Base-by-base conservation (phyloP, 129 eudicot genomes). In the Lactuca saligna region DNA sequence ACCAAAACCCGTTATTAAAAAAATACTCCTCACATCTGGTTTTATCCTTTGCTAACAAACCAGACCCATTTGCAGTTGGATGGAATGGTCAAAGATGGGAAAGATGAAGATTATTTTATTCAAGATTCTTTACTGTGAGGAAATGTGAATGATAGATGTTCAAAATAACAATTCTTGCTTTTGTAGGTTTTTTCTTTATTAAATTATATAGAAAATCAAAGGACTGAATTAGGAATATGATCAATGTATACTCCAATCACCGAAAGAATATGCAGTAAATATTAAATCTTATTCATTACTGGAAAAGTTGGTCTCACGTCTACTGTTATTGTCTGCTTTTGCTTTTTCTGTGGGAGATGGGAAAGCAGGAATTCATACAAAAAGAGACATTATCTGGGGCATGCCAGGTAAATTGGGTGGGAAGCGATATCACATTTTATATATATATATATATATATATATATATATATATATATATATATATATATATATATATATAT, bases 301-400 rank as follows among this genome's bases (percentile, higher is more conserved):
- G 55, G n/a, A 37, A 72, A 72, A 62, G 77, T 38, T 70, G 70
- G 78, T 63, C 71, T 73, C 70, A 31, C 49, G 46, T 49, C 54
- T 34, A 65, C 50, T 67, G 48, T 34, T 59, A 33, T 38, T 32
- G 20, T 62, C 54, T 63, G 55, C 61, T 66, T 73, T 71, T 63
- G 57, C 70, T 73, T 73, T 66, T 64, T 44, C 17, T 67, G 46
- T 34, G 72, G 44, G 72, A 16, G 33, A 15, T 53, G 50, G 8
- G 38, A 67, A 54, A 67, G 72, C 50, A 66, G 49, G 3, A 10
- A 51, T 67, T 67, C 61, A 34, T 67, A 33, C 50, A 67, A 53
- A 59, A 67, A 33, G 61, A 67, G 61, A 67, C 72, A 67, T 67
- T 67, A 35, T 15, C 72, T 67, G 72, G 55, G 48, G 50, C 61